Conservation (phyloP, 305 asterid genomes). For the Vinca major region DNA sequence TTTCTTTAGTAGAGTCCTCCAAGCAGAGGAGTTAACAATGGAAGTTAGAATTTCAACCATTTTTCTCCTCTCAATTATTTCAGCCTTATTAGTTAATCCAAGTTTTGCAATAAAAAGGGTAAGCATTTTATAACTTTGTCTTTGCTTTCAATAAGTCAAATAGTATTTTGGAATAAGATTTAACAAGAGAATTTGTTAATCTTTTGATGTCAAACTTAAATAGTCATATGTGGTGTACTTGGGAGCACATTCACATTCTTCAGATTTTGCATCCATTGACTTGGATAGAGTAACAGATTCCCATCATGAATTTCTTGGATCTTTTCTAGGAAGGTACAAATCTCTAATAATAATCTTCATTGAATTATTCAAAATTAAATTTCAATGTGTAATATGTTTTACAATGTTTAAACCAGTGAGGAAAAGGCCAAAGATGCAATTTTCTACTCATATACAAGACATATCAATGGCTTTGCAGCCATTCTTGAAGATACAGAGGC, state of each 20-base stretch:
- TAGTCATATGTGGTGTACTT: conserved; percentile 88
- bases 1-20: background rate
- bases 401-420: background rate
- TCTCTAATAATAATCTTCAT: background rate
- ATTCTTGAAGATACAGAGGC: conserved; percentile 61
- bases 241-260: conserved; percentile 83
- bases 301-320: conserved; percentile 71
- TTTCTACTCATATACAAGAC: conserved; percentile 68
- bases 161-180: background rate
- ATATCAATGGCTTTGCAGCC: conserved; percentile 96
- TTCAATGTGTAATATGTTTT: background rate
- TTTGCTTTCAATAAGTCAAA: background rate
- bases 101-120: conserved; percentile 41
- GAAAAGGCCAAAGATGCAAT: conserved; percentile 64
- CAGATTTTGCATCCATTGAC: conserved; percentile 35
- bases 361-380: background rate
- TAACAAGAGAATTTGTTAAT: background rate
- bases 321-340: conserved; percentile 68
- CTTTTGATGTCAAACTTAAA: background rate
- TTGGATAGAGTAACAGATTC: conserved; percentile 48
- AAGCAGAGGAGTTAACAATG: conserved; percentile 31
- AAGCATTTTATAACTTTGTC: background rate
- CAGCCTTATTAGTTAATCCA: conserved; percentile 46
- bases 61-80: conserved; percentile 35
- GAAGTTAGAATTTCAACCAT: conserved; percentile 29